Evolutionary conservation across 441 rosid species (phyloP), one percentile per base, ranked within the genome.

Genomic region (Arabidopsis lyrata): DNA sequence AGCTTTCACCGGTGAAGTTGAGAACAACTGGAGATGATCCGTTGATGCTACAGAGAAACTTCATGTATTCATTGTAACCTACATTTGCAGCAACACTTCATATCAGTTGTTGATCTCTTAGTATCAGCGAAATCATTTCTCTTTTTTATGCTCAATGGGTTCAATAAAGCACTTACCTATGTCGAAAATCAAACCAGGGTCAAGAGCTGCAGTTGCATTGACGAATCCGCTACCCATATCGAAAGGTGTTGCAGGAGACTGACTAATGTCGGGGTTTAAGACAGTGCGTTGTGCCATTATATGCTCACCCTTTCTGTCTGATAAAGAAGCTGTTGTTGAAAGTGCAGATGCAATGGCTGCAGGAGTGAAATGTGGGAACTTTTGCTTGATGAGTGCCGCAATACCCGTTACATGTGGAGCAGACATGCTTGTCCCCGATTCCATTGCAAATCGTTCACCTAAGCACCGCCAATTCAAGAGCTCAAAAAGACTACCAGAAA

Each of bases 201-300:
- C 88, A 65, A 95, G 87, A 66, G 98, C 90, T 55, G 84, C 93
- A 16, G 97, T 93, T 24, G 97, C 95, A 84, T 93, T 90, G 56
- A 91, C 99, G 71, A 89, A 93, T 62, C 99, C 99, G 36, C 94
- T 88, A 63, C 99, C 99, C 98, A 91, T 89, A 82, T 95, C 99
- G 5, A 93, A 93, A 24, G 99, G 94, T 5, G 97, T 90, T 38
- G 97, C 99, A 7, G 99, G 98, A 39, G 97, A 84, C 79, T 90
- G 91, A 74, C 80, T 92, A 66, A 72, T 32, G 45, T 92, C 98
- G 0, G 98, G 97, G 77, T 88, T 88, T 63, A 90, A 58, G 72
- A 83, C 89, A 72, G 93, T 82, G 7, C 89, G 97, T 73, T 95
- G 98, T 39, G 99, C 98, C 97, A 92, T 87, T 81, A 95, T 89